A percentile compares a stretch with the other conserved stretches of the same genome.
phyloP scores from a whole-genome alignment of 768 basidiomycete genomes.

The Tulasnella sp. region DNA sequence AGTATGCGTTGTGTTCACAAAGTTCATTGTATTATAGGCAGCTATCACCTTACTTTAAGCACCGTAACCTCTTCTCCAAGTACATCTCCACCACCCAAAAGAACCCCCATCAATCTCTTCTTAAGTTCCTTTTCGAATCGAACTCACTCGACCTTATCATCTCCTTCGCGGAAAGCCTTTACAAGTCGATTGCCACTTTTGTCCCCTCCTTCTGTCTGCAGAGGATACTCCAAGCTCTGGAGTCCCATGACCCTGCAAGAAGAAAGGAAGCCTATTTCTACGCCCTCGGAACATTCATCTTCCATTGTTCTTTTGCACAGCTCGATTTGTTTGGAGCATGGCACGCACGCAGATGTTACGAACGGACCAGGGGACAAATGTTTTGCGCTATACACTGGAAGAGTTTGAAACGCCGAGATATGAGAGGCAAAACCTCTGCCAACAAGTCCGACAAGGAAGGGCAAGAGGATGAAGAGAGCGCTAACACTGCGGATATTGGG shows the following conservation, averaged over 20 bases:
- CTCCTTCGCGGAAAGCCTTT: conserved; percentile 55
- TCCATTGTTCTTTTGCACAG: conserved; percentile 64
- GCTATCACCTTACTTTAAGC: conserved; percentile 63
- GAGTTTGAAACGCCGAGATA: conserved; percentile 57
- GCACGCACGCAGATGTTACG: conserved; percentile 66
- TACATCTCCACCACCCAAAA: conserved; percentile 39
- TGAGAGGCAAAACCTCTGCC: conserved; percentile 46
- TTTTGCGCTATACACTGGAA: conserved; percentile 71
- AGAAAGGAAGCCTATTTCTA: conserved; percentile 53
- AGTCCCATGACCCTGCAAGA: conserved; percentile 41
- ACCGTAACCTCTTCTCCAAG: conserved; percentile 64
- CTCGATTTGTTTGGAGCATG: conserved; percentile 58
- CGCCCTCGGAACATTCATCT: conserved; percentile 57
- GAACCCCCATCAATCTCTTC: conserved; percentile 37
- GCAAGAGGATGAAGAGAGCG: conserved; percentile 22
- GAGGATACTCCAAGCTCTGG: conserved; percentile 54
- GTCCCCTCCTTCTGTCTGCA: conserved; percentile 63
- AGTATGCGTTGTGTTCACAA: background rate
- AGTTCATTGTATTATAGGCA: conserved; percentile 27
- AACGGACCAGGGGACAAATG: conserved; percentile 65
- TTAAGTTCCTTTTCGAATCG: conserved; percentile 60
- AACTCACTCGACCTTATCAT: conserved; percentile 68
- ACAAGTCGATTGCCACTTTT: conserved; percentile 58
- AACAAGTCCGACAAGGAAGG: conserved; percentile 36
- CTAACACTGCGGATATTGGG: conserved; percentile 28